These are phyloP conservation scores for Tilletia indica DNA, from an alignment of 1,284 basidiomycete genomes.

Conservation along the genomic window DNA sequence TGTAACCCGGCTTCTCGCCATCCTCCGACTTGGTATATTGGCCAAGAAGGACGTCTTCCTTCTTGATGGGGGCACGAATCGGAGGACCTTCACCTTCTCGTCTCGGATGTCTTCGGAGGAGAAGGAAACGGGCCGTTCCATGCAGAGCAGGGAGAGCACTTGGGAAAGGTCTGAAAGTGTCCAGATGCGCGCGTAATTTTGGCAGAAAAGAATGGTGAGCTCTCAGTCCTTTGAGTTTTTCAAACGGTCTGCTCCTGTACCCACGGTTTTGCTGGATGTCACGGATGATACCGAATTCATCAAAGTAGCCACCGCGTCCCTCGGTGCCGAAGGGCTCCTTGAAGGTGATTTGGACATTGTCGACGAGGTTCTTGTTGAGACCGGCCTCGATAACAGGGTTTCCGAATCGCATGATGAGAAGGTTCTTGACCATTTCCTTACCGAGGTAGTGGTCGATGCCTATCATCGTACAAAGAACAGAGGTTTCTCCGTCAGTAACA, in stretches of 20 bases:
- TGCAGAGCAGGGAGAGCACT: constrained; percentile 55
- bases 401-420: constrained; percentile 51
- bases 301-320: constrained; percentile 58
- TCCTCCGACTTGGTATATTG: constrained; percentile 50
- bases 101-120: constrained; percentile 56
- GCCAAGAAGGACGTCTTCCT: constrained; percentile 54
- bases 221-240: neutral
- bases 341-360: constrained; percentile 57
- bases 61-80: constrained; percentile 50
- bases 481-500: neutral
- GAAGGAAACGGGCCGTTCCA: constrained; percentile 55
- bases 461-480: neutral
- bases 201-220: too few relatives aligned
- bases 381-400: constrained; percentile 52
- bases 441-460: constrained; percentile 55
- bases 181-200: too few relatives aligned
- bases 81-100: constrained; percentile 56
- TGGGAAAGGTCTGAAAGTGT: constrained; percentile 43
- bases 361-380: constrained; percentile 55
- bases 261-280: constrained; percentile 57
- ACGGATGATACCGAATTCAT: constrained; percentile 58
- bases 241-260: neutral
- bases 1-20: constrained; percentile 57
- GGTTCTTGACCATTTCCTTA: constrained; percentile 56
- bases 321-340: constrained; percentile 58